Base-by-base conservation (phyloP, 371 early-diverging fungal species). In the Mortierella sp. region DNA sequence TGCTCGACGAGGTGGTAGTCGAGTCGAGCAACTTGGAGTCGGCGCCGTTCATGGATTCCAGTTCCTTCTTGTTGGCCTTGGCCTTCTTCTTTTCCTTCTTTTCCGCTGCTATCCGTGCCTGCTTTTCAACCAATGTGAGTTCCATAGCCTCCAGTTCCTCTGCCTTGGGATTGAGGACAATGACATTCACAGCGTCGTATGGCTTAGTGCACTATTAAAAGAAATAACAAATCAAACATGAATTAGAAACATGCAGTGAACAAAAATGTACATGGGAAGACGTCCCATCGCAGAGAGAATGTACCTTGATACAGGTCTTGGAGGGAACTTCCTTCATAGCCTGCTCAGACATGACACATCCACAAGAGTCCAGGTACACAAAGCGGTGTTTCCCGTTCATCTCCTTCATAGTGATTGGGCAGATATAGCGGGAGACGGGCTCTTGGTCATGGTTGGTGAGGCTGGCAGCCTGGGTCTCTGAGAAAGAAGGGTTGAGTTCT, bases 351-450 rank as follows among this genome's bases (percentile, higher is more conserved):
- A 97, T 89, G 10, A 95, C 97, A 83, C 97, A 97, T 0, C 99
- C 98, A 84, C 99, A 99, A 8, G 93, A 89, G 75, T 91, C 89
- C 44, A 95, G 77, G 84, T 93, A 96, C 24, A 95, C 93, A 84
- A 98, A 98, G 45, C 93, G 92, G 73, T 92, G 89, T 74, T 95
- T 95, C 16, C 98, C 98, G 82, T 96, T 97, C 97, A 99, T 97
- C 90, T 98, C 98, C 85, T 96, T 96, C 90, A 93, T 90, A 0
- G 98, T 95, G 19, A 99, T 90, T 0, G 99, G 99, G 79, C 99
- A 99, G 34, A 96, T 91, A 79, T 95, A 98, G 81, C 84, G 91
- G 31, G 94, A 84, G 79, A 89, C 90, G 74, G 91, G 84, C 68
- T 88, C 91, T 79, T 88, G 91, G 34, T 94, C 93, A 44, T 55